phyloP scores from a whole-genome alignment of 495 filamentous ascomycete species.

The Penicilliopsis zonata region DNA sequence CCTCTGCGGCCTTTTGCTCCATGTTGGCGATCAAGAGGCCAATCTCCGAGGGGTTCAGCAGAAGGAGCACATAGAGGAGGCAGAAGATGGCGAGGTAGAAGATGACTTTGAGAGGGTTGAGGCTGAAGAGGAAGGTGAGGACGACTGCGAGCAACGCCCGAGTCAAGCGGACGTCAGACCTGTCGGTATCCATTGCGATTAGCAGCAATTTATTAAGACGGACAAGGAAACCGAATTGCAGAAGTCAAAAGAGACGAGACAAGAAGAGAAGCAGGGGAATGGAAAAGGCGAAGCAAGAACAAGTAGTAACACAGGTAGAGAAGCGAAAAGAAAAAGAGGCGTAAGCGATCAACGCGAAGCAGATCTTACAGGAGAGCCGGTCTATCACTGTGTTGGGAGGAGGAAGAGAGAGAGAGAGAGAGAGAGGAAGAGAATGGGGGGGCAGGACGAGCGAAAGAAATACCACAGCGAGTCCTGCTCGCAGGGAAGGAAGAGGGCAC shows the following conservation, averaged over 20 bases:
- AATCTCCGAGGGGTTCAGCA: constrained; percentile 5
- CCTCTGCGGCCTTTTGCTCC: constrained; percentile 39
- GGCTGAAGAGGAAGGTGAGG: constrained; percentile 1
- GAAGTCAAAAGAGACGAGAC: constrained; percentile 1
- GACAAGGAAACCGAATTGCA: too few relatives aligned
- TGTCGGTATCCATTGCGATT: constrained; percentile 1
- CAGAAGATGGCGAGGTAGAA: constrained; percentile 3
- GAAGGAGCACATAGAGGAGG: constrained; percentile 8
- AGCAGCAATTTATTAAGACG: too few relatives aligned
- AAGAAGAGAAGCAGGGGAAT: too few relatives aligned
- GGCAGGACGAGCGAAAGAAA: constrained; percentile 1
- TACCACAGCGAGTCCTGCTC: background rate
- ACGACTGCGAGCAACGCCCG: background rate
- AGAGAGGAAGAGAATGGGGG: background rate
- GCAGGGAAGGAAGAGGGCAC: constrained; percentile 1
- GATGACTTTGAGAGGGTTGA: constrained; percentile 2
- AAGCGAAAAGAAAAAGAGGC: background rate
- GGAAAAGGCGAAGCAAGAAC: background rate
- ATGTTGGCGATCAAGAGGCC: constrained; percentile 13
- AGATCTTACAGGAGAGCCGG: background rate
- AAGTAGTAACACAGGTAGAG: background rate
- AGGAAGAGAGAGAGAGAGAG: background rate
- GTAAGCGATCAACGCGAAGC: background rate
- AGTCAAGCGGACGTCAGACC: constrained; percentile 5
- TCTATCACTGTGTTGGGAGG: background rate